Percentiles rank a stretch among this genome's conserved stretches.
Conservation (phyloP, 805 yeast species). For the Saturnispora dispora region DNA sequence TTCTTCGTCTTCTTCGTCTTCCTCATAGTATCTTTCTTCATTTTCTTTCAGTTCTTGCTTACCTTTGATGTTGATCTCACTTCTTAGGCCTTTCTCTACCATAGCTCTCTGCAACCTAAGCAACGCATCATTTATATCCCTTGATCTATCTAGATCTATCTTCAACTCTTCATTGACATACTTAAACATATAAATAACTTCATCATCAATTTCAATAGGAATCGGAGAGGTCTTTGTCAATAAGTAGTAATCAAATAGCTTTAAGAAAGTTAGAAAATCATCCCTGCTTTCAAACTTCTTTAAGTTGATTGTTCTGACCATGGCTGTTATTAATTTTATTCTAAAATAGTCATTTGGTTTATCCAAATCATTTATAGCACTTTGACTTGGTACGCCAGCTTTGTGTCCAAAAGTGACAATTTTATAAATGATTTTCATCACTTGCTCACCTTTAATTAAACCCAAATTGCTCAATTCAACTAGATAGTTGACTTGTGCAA, state of each 20-base stretch:
- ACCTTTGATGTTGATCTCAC: constrained; percentile 5
- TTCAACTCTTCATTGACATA: constrained; percentile 11
- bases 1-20: constrained; percentile 11
- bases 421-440: constrained; percentile 45
- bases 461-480: constrained; percentile 45
- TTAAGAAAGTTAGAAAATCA: constrained; percentile 35
- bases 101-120: constrained; percentile 29
- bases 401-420: constrained; percentile 60
- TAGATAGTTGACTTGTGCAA: constrained; percentile 53
- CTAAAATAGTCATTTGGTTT: constrained; percentile 63
- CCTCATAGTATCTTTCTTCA: constrained; percentile 12
- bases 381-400: constrained; percentile 44
- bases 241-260: constrained; percentile 63
- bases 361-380: constrained; percentile 39
- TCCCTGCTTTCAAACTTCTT: constrained; percentile 9
- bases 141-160: constrained; percentile 34
- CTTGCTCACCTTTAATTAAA: constrained; percentile 36
- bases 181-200: constrained; percentile 32
- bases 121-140: constrained; percentile 44
- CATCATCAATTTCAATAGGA: constrained; percentile 43
- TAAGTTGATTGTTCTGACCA: constrained; percentile 29
- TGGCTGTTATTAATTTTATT: constrained; percentile 42
- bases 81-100: constrained; percentile 11
- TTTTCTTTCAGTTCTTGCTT: constrained; percentile 11
- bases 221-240: constrained; percentile 52